Evolutionary conservation across 306 rosid genomes (phyloP).

Genomic region (Crotalaria pallida): DNA sequence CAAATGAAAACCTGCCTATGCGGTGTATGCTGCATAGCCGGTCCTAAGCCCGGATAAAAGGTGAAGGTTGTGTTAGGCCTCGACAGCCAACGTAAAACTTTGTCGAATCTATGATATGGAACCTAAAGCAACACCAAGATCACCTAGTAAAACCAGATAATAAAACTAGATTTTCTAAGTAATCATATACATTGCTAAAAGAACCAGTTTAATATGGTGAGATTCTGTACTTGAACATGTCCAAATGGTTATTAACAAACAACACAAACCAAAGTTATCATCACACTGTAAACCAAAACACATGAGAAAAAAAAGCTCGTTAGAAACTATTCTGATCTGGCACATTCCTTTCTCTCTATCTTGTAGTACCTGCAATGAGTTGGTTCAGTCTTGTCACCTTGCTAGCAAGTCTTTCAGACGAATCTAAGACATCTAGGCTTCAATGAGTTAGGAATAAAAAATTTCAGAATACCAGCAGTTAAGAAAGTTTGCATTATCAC

Average conservation of each 20-base stretch:
- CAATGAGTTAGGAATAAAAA: neutral
- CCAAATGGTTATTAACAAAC: constrained; percentile 13
- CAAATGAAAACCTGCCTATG: too few relatives aligned
- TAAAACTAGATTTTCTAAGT: constrained; percentile 15
- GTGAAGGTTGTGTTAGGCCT: too few relatives aligned
- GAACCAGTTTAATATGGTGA: constrained; percentile 34
- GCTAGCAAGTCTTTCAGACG: constrained; percentile 19
- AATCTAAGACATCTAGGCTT: neutral
- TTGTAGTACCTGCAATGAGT: constrained; percentile 24
- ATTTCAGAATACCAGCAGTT: too few relatives aligned
- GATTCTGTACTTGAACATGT: constrained; percentile 28
- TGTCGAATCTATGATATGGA: too few relatives aligned
- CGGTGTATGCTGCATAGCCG: too few relatives aligned
- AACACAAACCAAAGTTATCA: constrained; percentile 12
- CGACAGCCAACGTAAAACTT: too few relatives aligned
- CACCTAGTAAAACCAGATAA: constrained; percentile 5
- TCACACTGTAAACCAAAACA: constrained; percentile 22
- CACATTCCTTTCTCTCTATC: constrained; percentile 5
- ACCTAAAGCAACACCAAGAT: neutral
- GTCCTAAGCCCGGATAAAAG: too few relatives aligned
- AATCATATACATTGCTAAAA: constrained; percentile 23
- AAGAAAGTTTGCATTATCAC: too few relatives aligned
- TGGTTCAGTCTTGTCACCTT: constrained; percentile 14
- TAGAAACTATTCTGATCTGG: neutral
- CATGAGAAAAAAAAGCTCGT: neutral